A percentile compares a stretch with the other conserved stretches of the same genome.
phyloP scores from a whole-genome alignment of 495 filamentous ascomycete species.

The Hyaloscypha bicolor region DNA sequence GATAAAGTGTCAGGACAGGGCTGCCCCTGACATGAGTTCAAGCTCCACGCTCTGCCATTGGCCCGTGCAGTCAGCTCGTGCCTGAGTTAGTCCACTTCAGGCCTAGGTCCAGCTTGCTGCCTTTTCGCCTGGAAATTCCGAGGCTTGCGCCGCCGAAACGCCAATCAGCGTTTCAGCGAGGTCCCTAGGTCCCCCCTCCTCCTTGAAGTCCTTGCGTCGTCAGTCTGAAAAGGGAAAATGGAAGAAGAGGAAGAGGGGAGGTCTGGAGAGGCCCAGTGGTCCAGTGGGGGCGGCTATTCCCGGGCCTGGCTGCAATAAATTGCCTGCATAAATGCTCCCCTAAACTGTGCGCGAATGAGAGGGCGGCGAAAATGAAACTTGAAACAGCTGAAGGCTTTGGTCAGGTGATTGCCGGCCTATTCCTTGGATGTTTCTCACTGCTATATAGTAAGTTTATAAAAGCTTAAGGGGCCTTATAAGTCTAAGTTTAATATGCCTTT shows the following conservation, averaged over 20 bases:
- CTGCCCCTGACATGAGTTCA: not conserved
- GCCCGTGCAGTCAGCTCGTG: not conserved
- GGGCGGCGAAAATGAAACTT: not conserved
- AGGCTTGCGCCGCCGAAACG: not conserved
- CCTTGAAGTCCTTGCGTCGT: not conserved
- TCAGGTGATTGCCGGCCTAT: not conserved
- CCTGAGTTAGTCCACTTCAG: not conserved
- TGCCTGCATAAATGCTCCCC: not conserved
- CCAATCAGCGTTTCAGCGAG: not conserved
- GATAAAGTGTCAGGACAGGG: constrained; percentile 11
- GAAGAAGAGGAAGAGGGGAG: not conserved
- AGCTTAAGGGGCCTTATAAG: no score
- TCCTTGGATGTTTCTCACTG: not conserved
- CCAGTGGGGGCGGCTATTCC: not conserved
- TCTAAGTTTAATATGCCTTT: no score
- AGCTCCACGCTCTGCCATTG: not conserved
- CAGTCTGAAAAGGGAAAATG: not conserved
- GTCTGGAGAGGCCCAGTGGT: constrained; percentile 1
- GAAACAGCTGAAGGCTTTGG: not conserved
- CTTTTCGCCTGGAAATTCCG: not conserved
- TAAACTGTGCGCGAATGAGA: not conserved
- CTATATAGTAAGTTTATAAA: no score
- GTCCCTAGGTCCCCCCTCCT: no score
- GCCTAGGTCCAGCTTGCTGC: not conserved
- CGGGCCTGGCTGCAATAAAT: not conserved